Base-by-base conservation (phyloP, 2,329 filamentous ascomycete genomes). In the Cercospora sp. region DNA sequence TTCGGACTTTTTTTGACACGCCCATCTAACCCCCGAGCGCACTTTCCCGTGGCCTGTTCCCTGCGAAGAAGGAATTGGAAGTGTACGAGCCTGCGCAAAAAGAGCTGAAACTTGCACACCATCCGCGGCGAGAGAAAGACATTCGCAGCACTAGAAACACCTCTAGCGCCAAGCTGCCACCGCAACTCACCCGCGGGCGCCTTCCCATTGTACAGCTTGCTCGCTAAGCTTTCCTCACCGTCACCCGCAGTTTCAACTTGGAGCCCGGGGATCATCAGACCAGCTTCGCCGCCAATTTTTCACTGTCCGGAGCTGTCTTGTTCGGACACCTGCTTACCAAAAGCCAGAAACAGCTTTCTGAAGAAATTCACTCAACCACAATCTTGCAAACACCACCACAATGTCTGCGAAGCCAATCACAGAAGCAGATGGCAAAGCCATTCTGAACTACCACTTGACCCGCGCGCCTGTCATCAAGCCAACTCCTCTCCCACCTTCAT, bases 401-500 rank as follows among this genome's bases (percentile, higher is more conserved):
- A 96, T 96, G 93, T 93, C 92, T 81, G 92, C 95, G 83, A 99
- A 99, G 86, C 91, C 94, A 76, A 98, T 99, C 81, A 85, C 91
- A 87, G 95, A 99, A 88, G 94, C 94, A 87, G 95, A 99, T 86
- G 95, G 95, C 89, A 99, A 99, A 91, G 95, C 95, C 88, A 98
- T 99, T 87, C 89, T 99, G 89, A 98, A 97, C 91, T 99, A 98
- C 89, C 95, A 98, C 88, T 93, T 99, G 84, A 98, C 95, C 78
- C 91, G 95, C 81, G 93, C 95, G 76, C 90, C 93, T 74, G 91
- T 97, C 82, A 97, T 99, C 89, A 98, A 97, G 91, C 92, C 94
- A 75, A 94, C 93, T 79, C 93, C 95, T 84, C 93, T 98, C 67
- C 92, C 94, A 76, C 81, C 87, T 74, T 87, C 91, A 73, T 83